Percentiles rank a stretch among this genome's conserved stretches.
Conservation (phyloP, 73 alveolate genomes). For the Tetrahymena malaccensis region DNA sequence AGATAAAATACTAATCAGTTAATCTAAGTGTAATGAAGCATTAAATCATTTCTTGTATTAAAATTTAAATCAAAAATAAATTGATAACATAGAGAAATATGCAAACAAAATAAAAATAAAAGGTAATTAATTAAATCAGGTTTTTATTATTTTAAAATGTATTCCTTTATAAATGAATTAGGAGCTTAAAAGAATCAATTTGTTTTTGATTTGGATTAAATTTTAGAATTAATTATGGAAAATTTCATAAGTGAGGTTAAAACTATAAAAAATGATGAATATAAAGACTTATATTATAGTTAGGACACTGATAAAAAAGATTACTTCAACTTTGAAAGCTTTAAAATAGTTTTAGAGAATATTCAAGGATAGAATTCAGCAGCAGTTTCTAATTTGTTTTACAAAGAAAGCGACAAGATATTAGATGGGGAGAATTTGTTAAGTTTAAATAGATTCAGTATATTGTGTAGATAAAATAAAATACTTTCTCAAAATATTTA, state of each 20-base stretch:
- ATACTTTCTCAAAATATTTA: not conserved
- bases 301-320: not conserved
- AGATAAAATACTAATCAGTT: not conserved
- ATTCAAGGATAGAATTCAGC: not conserved
- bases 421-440: not conserved
- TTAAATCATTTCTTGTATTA: not conserved
- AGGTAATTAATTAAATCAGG: not conserved
- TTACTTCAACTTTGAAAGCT: not conserved
- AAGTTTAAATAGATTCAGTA: not conserved
- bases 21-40: not conserved
- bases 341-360: not conserved
- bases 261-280: not conserved
- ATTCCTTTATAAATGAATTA: not conserved
- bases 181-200: not conserved
- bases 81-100: not conserved
- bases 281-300: not conserved
- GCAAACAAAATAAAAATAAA: not conserved
- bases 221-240: not conserved
- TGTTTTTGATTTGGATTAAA: not conserved
- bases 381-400: not conserved
- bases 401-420: not conserved
- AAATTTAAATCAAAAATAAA: not conserved
- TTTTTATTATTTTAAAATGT: not conserved
- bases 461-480: not conserved
- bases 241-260: not conserved